Percentiles rank a stretch among this genome's conserved stretches.
These are phyloP conservation scores for Phytophthora fragariae DNA, from an alignment of 352 stramenopile genomes.

Conservation along the genomic window DNA sequence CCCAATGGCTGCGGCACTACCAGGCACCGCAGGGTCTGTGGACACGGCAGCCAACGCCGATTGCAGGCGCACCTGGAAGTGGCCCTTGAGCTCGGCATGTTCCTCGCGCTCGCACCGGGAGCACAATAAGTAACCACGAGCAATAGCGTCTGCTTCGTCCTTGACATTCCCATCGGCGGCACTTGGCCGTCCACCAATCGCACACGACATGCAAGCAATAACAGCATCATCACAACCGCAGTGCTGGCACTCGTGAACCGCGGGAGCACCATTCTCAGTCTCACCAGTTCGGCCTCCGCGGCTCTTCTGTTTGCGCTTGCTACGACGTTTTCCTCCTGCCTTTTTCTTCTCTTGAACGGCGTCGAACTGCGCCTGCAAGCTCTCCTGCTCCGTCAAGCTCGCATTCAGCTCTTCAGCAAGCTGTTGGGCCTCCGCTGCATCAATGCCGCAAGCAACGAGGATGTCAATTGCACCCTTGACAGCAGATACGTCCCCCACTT, in stretches of 20 bases:
- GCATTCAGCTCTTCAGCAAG: conserved; percentile 77
- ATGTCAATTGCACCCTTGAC: conserved; percentile 75
- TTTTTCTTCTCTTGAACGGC: conserved; percentile 47
- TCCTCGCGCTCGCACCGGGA: conserved; percentile 75
- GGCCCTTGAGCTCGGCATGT: conserved; percentile 65
- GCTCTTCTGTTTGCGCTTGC: conserved; percentile 68
- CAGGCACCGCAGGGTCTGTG: conserved; percentile 31
- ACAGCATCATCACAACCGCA: conserved; percentile 73
- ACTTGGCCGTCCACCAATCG: conserved; percentile 32
- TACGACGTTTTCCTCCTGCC: conserved; percentile 51
- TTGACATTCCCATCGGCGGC: conserved; percentile 47
- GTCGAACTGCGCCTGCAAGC: conserved; percentile 38
- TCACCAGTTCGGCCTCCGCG: conserved; percentile 39
- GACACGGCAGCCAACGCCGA: conserved; percentile 36
- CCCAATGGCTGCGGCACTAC: conserved; percentile 35
- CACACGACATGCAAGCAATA: conserved; percentile 72
- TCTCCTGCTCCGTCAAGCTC: conserved; percentile 44
- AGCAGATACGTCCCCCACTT: conserved; percentile 74
- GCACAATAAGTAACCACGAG: conserved; percentile 75
- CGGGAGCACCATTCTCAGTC: conserved; percentile 10
- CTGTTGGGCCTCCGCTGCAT: conserved; percentile 51
- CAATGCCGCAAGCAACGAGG: conserved; percentile 73
- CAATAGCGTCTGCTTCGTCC: conserved; percentile 58
- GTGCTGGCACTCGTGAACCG: conserved; percentile 65
- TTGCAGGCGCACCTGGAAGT: conserved; percentile 62